phyloP scores from a whole-genome alignment of 306 rosid species.

The Trifolium repens region DNA sequence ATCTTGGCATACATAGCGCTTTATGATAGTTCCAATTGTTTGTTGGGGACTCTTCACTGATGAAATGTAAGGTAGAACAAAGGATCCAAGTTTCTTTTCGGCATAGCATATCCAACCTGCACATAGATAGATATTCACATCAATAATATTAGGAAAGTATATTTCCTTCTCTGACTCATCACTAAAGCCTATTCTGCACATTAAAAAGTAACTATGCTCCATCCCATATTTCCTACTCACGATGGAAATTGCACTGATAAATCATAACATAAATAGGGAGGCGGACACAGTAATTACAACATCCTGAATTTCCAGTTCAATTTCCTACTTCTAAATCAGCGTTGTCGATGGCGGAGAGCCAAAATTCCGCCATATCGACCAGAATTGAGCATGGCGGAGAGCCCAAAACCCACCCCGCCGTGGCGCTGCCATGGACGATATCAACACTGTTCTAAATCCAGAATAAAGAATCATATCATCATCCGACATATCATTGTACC shows the following conservation, averaged over 20 bases:
- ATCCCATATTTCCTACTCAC: constrained; percentile 4
- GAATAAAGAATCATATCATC: constrained; percentile 5
- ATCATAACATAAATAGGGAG: background rate
- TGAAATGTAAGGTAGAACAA: constrained; percentile 82
- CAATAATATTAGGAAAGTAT: constrained; percentile 16
- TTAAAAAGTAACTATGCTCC: constrained; percentile 32
- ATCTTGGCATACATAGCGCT: constrained; percentile 64
- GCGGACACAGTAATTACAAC: constrained; percentile 1
- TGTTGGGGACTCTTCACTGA: constrained; percentile 94
- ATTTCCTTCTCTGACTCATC: background rate
- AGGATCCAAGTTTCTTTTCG: constrained; percentile 91
- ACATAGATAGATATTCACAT: constrained; percentile 22
- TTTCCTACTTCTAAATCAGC: constrained; percentile 7
- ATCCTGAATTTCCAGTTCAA: constrained; percentile 6
- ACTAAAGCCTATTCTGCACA: constrained; percentile 12
- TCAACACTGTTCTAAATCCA: background rate
- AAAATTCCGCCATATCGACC: background rate
- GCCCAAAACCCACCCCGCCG: background rate
- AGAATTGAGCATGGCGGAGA: too few relatives aligned
- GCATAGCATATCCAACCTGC: constrained; percentile 99
- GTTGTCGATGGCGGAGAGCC: background rate
- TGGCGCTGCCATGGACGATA: too few relatives aligned
- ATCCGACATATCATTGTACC: constrained; percentile 29
- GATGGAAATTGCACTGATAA: background rate
- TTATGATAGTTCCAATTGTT: constrained; percentile 80